These are phyloP conservation scores for Monilinia fructicola DNA, from an alignment of 2,329 filamentous ascomycete species.

Conservation along the genomic window DNA sequence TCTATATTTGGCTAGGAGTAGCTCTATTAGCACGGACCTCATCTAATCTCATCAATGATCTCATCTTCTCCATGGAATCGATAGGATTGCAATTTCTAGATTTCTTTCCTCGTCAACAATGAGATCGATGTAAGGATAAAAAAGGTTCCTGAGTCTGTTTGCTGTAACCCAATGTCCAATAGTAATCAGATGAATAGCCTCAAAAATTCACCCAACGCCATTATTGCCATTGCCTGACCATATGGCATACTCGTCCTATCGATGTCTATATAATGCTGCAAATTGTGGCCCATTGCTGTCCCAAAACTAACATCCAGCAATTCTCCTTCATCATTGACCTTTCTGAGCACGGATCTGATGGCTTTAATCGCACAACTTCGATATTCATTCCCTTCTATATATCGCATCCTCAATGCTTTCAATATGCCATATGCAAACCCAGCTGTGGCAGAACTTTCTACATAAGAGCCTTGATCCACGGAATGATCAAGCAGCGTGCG, in stretches of 20 bases:
- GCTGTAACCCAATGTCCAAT: background rate
- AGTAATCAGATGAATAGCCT: conserved; percentile 40
- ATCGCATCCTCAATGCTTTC: conserved; percentile 69
- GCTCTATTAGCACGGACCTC: background rate
- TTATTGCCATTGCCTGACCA: conserved; percentile 81
- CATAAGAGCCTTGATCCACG: conserved; percentile 66
- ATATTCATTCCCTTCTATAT: conserved; percentile 60
- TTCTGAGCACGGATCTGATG: conserved; percentile 63
- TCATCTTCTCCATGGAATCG: too few relatives aligned
- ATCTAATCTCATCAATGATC: background rate
- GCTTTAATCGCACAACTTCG: conserved; percentile 63
- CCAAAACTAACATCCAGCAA: conserved; percentile 74
- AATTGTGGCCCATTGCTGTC: conserved; percentile 70
- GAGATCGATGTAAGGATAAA: background rate
- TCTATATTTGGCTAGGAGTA: background rate
- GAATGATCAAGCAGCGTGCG: conserved; percentile 70
- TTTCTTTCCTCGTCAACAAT: background rate
- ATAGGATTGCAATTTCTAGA: background rate
- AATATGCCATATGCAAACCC: conserved; percentile 80
- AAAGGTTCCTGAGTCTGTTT: background rate
- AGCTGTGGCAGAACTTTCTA: conserved; percentile 75
- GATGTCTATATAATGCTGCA: conserved; percentile 78
- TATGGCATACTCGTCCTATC: conserved; percentile 79
- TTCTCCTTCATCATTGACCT: conserved; percentile 67
- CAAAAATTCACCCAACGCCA: conserved; percentile 74